These are phyloP conservation scores for Sclerotiophoma versabilis DNA, from an alignment of 2,329 filamentous ascomycete genomes.

Conservation along the genomic window DNA sequence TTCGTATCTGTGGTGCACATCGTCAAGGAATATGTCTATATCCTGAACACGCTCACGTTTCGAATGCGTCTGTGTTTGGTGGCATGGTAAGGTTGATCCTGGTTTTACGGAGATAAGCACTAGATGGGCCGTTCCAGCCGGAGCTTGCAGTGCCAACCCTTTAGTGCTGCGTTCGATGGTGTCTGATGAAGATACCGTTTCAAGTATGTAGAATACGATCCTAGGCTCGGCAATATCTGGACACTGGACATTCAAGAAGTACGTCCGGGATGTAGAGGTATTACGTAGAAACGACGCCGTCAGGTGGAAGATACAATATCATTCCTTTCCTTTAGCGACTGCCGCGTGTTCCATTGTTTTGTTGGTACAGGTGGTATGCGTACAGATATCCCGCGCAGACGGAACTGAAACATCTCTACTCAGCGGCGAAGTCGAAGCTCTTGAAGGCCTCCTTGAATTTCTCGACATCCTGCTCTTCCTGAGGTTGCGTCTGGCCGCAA, in stretches of 20 bases:
- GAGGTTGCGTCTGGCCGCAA: conserved; percentile 75
- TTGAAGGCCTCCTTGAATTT: conserved; percentile 84
- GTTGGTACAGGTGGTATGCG: not conserved
- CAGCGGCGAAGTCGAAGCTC: conserved; percentile 79
- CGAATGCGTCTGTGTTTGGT: not conserved
- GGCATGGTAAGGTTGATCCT: not conserved
- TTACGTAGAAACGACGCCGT: not conserved
- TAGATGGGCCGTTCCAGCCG: conserved; percentile 30
- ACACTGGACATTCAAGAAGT: not conserved
- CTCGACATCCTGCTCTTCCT: conserved; percentile 80
- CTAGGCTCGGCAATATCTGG: not conserved
- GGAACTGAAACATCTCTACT: not conserved
- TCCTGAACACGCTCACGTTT: not conserved
- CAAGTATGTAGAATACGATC: conserved; percentile 23
- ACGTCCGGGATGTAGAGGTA: not conserved
- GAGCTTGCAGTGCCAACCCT: conserved; percentile 46
- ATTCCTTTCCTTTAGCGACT: not conserved
- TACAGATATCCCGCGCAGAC: not conserved
- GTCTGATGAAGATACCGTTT: conserved; percentile 33
- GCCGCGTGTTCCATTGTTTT: conserved; percentile 1
- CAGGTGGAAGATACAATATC: not conserved
- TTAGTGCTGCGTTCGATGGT: conserved; percentile 44
- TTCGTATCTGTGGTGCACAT: not conserved
- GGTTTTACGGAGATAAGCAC: conserved; percentile 20
- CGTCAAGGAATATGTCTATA: not conserved